Conservation (phyloP, 257 asterid genomes). For the Fraxinus quadrangulata region DNA sequence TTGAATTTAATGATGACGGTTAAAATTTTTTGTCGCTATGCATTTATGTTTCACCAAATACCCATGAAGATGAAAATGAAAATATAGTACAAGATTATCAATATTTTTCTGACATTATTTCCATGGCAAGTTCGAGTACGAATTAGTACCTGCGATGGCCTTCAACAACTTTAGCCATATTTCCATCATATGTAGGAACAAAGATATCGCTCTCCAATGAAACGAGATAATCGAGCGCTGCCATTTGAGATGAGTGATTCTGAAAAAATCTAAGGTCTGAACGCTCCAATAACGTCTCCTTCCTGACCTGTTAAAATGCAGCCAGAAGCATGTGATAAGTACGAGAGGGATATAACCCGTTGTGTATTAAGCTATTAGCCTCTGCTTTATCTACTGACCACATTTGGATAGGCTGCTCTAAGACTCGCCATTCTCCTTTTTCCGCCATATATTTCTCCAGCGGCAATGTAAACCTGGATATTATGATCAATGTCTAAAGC, state of each 20-base stretch:
- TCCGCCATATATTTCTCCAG: constrained; percentile 98
- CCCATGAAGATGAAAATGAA: background rate
- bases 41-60: constrained; percentile 13
- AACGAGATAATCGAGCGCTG: constrained; percentile 97
- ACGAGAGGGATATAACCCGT: constrained; percentile 5
- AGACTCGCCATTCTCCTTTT: constrained; percentile 72
- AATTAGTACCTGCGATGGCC: constrained; percentile 88
- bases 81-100: constrained; percentile 3
- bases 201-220: constrained; percentile 93
- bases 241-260: constrained; percentile 98
- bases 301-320: constrained; percentile 67
- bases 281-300: constrained; percentile 83
- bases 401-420: constrained; percentile 70
- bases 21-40: background rate
- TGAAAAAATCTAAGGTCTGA: constrained; percentile 84
- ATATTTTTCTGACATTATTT: background rate
- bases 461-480: constrained; percentile 90
- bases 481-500: constrained; percentile 77
- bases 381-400: constrained; percentile 52
- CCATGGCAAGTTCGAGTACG: background rate
- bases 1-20: background rate
- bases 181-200: constrained; percentile 95
- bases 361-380: background rate
- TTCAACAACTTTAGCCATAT: constrained; percentile 99
- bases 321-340: constrained; percentile 18